Evolutionary conservation across 2,329 filamentous ascomycete genomes (phyloP), one percentile per base, ranked within the genome.

Genomic region (Pestalotiopsis sp.): DNA sequence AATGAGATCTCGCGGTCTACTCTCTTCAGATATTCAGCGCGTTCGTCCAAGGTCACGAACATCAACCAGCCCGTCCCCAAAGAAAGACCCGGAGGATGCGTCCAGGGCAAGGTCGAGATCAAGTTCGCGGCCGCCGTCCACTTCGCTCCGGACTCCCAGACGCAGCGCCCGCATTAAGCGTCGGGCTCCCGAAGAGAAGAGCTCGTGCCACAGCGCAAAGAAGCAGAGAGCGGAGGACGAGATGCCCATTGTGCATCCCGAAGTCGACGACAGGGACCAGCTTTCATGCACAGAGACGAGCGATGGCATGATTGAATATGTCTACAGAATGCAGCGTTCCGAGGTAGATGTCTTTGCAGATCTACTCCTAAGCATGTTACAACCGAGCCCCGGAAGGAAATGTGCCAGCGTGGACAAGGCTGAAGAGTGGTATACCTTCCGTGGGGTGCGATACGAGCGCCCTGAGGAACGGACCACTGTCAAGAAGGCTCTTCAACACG

Each of bases 301-400:
- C 11, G 63, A 66, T 39, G 63, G 49, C 13, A 66, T 66, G 63
- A 38, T 66, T 4, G 45, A 39, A 4, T 66, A 57, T 57, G 25
- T 57, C 6, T 66, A 66, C 49, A 23, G 25, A 23, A 36, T 66
- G 27, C 20, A 25, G 20, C 7, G 49, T 13, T 45, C 52, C 6
- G 63, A 66, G 27, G 25, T 57, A 25, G 45, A 13, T 39, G 17
- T 31, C 17, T 66, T 66, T 23, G 49, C 63, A 9, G 63, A 56
- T 39, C 36, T 66, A 7, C 25, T 57, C 4, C 12, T 27, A 12
- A 57, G n/a, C 23, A 66, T 66, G 63, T 56, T 66, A 25, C n/a
- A 17, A 36, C 20, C 27, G 11, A 23, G 31, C 12, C 14, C 61
- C 14, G 31, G 31, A 36, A 36, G 6, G 31, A 36, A 36, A 36